Evolutionary conservation across 495 filamentous ascomycete species (phyloP), one percentile per base, ranked within the genome.

Genomic region (Extremus antarcticus): DNA sequence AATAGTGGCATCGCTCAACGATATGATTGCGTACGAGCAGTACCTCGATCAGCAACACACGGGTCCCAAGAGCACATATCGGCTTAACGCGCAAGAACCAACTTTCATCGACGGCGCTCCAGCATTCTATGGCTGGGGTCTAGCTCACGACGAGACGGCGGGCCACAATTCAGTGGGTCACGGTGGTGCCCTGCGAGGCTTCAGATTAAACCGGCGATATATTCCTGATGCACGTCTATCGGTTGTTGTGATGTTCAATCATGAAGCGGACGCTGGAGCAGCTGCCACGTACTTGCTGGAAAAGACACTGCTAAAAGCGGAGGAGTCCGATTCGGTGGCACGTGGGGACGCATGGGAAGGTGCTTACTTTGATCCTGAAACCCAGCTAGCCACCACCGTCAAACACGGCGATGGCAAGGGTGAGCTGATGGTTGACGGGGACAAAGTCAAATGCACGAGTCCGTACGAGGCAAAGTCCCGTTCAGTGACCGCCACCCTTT

Each of bases 1-100:
- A 1, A 55, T 59, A 10, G 41, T 16, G 17, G 57, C 47, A 20
- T 43, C 57, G 32, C 46, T 59, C 13, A 51, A 54, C 24, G 57
- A 59, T 25, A 59, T 59, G 57, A 46, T 59, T 25, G 57, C 57
- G 1, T 59, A 59, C 52, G 57, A 59, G 41, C 39, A 51, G 47
- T 59, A 59, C 40, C 17, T 59, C 9, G 50, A 58, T 21, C 41
- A 15, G 25, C 25, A 23, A 19, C n/a, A n/a, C 4, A 11, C 13
- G 2, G 51, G 55, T 23, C 1, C 43, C 11, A 2, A 50, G 1
- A 51, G 57, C 43, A 3, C 35, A n/a, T 59, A 59, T 32, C 20
- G 8, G 17, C 24, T 21, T 16, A 47, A 22, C 17, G 3, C 52
- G 3, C 51, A 59, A 29, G n/a, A 41, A 17, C 45, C 9, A 3